A percentile compares a stretch with the other conserved stretches of the same genome.
These are phyloP conservation scores for Sorghum bicolor DNA, from an alignment of 176 grass and related monocot genomes.

Conservation along the genomic window Sorghum_bicolor_NCBIv3 NC_012872.2:18319001-18319500, in stretches of 20 bases:
- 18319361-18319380: slow-evolving; percentile 17
- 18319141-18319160: not conserved
- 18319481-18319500: slow-evolving; percentile 54
- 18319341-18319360: slow-evolving; percentile 91
- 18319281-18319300: slow-evolving; percentile 79
- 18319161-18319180: not conserved
- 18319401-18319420: too few relatives aligned
- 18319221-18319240: not conserved
- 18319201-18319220: too few relatives aligned
- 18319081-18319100: not conserved
- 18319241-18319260: not conserved
- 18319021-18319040: too few relatives aligned
- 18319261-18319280: slow-evolving; percentile 55
- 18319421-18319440: not conserved
- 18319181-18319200: not conserved
- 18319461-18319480: slow-evolving; percentile 40
- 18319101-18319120: not conserved
- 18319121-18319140: not conserved
- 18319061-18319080: not conserved
- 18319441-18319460: not conserved
- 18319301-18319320: slow-evolving; percentile 93
- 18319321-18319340: slow-evolving; percentile 86
- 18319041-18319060: not conserved
- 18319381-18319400: not conserved
- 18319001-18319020: too few relatives aligned